Evolutionary conservation across 2,329 filamentous ascomycete species (phyloP), one percentile per base, ranked within the genome.

Genomic region (Fusarium hainanense): DNA sequence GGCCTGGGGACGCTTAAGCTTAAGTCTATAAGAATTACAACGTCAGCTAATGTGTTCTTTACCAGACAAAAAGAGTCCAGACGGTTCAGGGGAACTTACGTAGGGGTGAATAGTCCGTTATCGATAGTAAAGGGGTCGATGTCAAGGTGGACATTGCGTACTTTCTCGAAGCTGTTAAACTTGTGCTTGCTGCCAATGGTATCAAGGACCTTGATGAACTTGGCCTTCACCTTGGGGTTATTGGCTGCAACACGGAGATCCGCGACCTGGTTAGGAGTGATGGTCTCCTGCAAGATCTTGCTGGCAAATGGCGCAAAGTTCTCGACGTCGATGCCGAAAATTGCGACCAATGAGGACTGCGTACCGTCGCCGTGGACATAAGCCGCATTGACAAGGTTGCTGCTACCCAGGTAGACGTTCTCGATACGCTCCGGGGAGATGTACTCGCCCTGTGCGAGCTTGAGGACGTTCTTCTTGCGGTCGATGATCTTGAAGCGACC

Each of bases 401-500:
- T 90, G 82, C 92, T 94, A 68, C 92, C 93, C 68, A 97, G 85
- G 80, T 94, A 97, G 37, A 97, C 92, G 79, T 97, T 98, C 85
- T 99, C 96, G 77, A 99, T 93, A 60, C 94, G 93, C 83, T 99
- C 96, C 16, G 96, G 96, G 2, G 94, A 97, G 76, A 99, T 93
- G 82, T 99, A 99, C 83, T 99, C 96, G 79, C 96, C 96, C 81
- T 99, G 96, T 0, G 95, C 91, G 58, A 99, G 89, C 87, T 99
- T 99, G 78, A 99, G 89, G n/a, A 99, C 93, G 82, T 98, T 98
- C 91, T 99, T 99, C 82, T 94, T 91, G 75, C 96, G 94, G 81
- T 99, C 96, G 75, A 99, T 91, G 80, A 99, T 97, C 81, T 89
- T 90, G 85, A 98, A 91, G 65, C 94, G 93, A 67, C 96, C 96